phyloP scores from a whole-genome alignment of 148 eudicot species.

The Linanthus parryae region DNA sequence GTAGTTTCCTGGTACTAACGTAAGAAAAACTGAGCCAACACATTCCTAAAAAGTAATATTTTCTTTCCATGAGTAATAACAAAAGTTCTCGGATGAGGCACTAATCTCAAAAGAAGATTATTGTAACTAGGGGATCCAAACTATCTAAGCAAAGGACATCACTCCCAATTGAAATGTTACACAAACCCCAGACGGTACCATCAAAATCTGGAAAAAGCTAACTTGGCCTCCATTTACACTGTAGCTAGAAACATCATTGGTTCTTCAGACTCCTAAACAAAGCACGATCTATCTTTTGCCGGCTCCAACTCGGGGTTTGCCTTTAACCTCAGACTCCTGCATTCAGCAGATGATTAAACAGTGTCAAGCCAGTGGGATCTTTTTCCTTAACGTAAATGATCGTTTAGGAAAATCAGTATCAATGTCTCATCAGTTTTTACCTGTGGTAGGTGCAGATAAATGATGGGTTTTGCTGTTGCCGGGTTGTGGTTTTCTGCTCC shows the following conservation, averaged over 20 bases:
- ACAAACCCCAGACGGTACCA: too few relatives aligned
- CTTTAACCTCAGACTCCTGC: conserved; percentile 90
- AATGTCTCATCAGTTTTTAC: conserved; percentile 20
- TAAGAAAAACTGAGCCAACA: too few relatives aligned
- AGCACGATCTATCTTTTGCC: conserved; percentile 33
- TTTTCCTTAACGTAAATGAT: not conserved
- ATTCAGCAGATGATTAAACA: not conserved
- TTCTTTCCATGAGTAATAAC: too few relatives aligned
- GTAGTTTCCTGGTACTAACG: too few relatives aligned
- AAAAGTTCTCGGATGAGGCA: too few relatives aligned
- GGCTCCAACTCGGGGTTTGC: conserved; percentile 55
- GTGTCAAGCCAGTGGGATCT: not conserved
- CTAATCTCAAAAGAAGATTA: too few relatives aligned
- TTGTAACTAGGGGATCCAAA: too few relatives aligned
- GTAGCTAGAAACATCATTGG: not conserved
- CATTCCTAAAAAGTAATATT: too few relatives aligned
- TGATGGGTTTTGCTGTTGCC: conserved; percentile 60
- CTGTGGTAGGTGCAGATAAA: conserved; percentile 74
- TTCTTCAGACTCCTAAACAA: not conserved
- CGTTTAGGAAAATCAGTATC: not conserved
- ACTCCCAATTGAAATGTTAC: too few relatives aligned
- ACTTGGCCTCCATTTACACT: not conserved
- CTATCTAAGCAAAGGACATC: too few relatives aligned
- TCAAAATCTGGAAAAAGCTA: not conserved
- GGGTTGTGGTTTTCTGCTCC: conserved; percentile 99